phyloP scores from a whole-genome alignment of 1,284 basidiomycete genomes.

The Marasmius sp. region DNA sequence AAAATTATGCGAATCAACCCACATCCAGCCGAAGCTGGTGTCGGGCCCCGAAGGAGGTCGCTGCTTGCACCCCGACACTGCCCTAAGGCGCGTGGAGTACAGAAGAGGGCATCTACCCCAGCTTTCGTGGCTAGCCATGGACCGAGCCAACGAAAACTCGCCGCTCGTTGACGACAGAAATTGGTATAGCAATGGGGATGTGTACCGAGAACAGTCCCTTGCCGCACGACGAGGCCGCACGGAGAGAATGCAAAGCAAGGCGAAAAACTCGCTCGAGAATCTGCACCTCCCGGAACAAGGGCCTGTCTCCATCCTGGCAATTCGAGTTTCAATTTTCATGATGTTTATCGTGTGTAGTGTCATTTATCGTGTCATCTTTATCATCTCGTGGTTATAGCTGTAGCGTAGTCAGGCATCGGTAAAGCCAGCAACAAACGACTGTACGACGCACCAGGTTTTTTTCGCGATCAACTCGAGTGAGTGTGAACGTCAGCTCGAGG shows the following conservation, averaged over 20 bases:
- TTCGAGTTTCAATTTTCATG: neutral
- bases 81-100: neutral
- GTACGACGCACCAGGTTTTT: too few species aligned
- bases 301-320: neutral
- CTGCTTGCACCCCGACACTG: neutral
- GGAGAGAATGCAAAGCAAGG: neutral
- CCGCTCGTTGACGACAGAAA: neutral
- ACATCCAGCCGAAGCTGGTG: neutral
- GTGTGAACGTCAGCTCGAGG: too few species aligned
- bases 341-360: too few species aligned
- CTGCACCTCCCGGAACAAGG: neutral
- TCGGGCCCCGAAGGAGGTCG: neutral
- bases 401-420: too few species aligned
- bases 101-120: neutral
- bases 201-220: neutral
- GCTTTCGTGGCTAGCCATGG: neutral
- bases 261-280: neutral
- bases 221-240: neutral
- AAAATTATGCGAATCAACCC: neutral
- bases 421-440: too few species aligned
- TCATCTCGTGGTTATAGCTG: too few species aligned
- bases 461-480: too few species aligned
- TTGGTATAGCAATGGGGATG: neutral
- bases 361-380: too few species aligned
- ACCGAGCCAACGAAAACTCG: neutral